Evolutionary conservation across 2,329 filamentous ascomycete genomes (phyloP).

Genomic region (Ophiostoma novo-ulmi): DNA sequence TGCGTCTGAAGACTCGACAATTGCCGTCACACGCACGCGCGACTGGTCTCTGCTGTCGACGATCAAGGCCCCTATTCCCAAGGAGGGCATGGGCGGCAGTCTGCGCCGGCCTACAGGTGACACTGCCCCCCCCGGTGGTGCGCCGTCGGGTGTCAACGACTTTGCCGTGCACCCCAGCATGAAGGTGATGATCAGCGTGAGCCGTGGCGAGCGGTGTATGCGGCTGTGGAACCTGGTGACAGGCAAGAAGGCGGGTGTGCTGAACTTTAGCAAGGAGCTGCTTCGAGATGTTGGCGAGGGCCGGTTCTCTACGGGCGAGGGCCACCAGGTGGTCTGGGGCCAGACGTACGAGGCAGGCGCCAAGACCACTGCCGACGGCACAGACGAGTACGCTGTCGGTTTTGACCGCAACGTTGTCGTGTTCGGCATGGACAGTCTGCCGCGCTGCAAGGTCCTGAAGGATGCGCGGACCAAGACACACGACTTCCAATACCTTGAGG

Average conservation of each 20-base stretch:
- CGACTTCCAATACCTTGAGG: slow-evolving; percentile 65
- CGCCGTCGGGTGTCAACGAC: slow-evolving; percentile 85
- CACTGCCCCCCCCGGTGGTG: slow-evolving; percentile 74
- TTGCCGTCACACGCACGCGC: slow-evolving; percentile 78
- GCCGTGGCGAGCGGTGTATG: slow-evolving; percentile 86
- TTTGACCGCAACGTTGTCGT: slow-evolving; percentile 83
- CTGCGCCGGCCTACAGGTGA: slow-evolving; percentile 70
- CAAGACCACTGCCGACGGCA: slow-evolving; percentile 51
- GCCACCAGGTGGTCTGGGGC: slow-evolving; percentile 70
- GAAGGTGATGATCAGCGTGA: slow-evolving; percentile 93
- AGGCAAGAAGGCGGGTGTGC: slow-evolving; percentile 86
- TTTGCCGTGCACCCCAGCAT: slow-evolving; percentile 94
- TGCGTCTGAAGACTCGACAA: slow-evolving; percentile 84
- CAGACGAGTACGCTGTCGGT: slow-evolving; percentile 78
- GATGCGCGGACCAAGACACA: slow-evolving; percentile 73
- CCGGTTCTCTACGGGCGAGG: slow-evolving; percentile 73
- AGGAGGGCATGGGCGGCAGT: slow-evolving; percentile 44
- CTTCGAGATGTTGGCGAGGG: slow-evolving; percentile 68
- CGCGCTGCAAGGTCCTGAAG: slow-evolving; percentile 67
- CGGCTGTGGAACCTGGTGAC: slow-evolving; percentile 94
- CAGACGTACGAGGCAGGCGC: slow-evolving; percentile 31
- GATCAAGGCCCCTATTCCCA: slow-evolving; percentile 84
- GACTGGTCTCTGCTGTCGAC: slow-evolving; percentile 85
- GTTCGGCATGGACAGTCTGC: slow-evolving; percentile 82
- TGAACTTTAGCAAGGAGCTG: slow-evolving; percentile 74